Conservation (phyloP, 306 rosid genomes). For the Vigna angularis region DNA sequence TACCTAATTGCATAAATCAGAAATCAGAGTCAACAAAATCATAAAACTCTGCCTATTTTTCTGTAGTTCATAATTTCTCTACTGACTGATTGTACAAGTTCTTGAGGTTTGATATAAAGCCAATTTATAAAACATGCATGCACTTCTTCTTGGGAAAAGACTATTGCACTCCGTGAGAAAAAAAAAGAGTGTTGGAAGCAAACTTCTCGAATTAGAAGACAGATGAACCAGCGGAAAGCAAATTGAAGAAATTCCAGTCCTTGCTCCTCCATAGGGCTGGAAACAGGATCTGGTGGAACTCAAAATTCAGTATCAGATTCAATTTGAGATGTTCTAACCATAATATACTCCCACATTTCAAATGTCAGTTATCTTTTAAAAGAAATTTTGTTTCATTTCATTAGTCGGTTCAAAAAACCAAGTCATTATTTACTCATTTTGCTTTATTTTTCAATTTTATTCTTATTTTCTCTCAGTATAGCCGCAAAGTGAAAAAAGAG, state of each 20-base stretch:
- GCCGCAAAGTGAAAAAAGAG: not conserved
- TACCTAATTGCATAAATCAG: slow-evolving; percentile 60
- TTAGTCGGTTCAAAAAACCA: slow-evolving; percentile 2
- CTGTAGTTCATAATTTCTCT: slow-evolving; percentile 9
- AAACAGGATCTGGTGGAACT: slow-evolving; percentile 75
- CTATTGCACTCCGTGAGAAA: slow-evolving; percentile 7
- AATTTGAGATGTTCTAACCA: slow-evolving; percentile 31
- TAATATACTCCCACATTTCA: slow-evolving; percentile 24
- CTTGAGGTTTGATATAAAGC: slow-evolving; percentile 16
- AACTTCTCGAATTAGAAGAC: slow-evolving; percentile 98
- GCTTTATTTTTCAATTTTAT: not conserved
- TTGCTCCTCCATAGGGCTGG: slow-evolving; percentile 92
- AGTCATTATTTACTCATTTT: not conserved
- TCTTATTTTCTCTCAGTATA: not conserved
- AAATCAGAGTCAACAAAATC: slow-evolving; percentile 45
- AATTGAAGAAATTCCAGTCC: slow-evolving; percentile 98
- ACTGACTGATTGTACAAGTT: slow-evolving; percentile 21
- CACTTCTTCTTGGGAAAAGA: slow-evolving; percentile 16
- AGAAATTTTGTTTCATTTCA: not conserved
- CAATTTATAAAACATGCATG: slow-evolving; percentile 3
- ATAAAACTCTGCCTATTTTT: slow-evolving; percentile 32
- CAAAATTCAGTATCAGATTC: slow-evolving; percentile 40
- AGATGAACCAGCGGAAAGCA: slow-evolving; percentile 99
- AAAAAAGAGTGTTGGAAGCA: slow-evolving; percentile 31
- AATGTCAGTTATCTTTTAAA: not conserved